Base-by-base conservation (phyloP, 139 green algal genomes). In the Coccomyxa sp. region DNA sequence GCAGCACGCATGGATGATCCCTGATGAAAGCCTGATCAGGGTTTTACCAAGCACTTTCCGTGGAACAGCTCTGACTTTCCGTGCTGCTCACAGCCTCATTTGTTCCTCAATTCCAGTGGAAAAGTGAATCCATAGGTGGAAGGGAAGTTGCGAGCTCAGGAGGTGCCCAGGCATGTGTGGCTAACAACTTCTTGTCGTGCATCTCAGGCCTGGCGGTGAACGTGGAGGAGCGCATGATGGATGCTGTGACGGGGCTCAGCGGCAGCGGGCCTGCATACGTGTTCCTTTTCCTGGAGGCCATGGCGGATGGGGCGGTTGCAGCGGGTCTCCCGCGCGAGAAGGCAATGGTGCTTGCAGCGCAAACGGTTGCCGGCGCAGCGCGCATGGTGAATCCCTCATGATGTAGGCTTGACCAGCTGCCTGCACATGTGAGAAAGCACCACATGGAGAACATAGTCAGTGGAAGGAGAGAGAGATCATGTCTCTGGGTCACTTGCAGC, bases 221-320 rank as follows among this genome's bases (percentile, higher is more conserved):
- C 44, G 80, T 93, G 16, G 82, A 94, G 6, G 95, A 99, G 85
- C 92, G 91, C 58, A 83, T 97, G 70, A 87, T 99, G 73, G 82
- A 93, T 37, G 95, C 92, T 8, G 95, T 98, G 36, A 99, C 94
- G 10, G 95, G 93, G 2, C 83, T 99, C 2, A 93, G 82, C 41
- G 95, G 95, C 71, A 94, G 85, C 54, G 95, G 95, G 0, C 95
- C 95, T 24, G 95, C 95, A 0, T 99, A 98, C 74, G 84, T 98
- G 7, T 98, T 95, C 87, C 78, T 97, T n/a, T 76, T 79, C 55
- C 90, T 95, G 14, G 92, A 96, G 69, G 92, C 92, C 8, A 77
- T 97, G 79, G 87, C 92, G 0, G 92, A 97, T 75, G 92, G 92
- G 27, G 92, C 88, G 10, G 92, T 96, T 6, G 73, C 69, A 8